Conservation (phyloP, 2,329 filamentous ascomycete genomes). For the Laburnicola sp. region DNA sequence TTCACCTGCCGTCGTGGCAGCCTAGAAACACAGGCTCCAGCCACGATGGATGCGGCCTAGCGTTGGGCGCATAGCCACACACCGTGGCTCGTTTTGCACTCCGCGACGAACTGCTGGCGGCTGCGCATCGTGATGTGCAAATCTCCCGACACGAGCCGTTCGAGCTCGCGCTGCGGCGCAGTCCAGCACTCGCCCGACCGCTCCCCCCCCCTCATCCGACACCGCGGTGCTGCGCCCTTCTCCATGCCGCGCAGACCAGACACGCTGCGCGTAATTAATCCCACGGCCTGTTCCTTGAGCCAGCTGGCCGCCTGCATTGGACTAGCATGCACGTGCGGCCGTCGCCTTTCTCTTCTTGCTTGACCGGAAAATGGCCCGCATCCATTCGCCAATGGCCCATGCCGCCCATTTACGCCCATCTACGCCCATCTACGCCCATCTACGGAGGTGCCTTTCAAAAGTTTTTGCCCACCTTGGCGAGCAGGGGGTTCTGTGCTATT, state of each 20-base stretch:
- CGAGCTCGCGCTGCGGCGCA: conserved; percentile 2
- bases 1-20: too few relatives aligned
- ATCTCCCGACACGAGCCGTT: conserved; percentile 2
- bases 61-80: neutral
- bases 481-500: too few relatives aligned
- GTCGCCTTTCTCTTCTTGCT: conserved; percentile 2
- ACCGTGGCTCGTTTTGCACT: conserved; percentile 1
- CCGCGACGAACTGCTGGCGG: neutral
- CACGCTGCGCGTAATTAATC: neutral
- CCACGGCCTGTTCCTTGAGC: neutral
- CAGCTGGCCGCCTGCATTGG: neutral
- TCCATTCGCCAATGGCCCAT: conserved; percentile 5
- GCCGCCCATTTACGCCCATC: too few relatives aligned
- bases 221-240: conserved; percentile 1
- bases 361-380: conserved; percentile 5
- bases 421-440: too few relatives aligned
- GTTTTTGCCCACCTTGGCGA: too few relatives aligned
- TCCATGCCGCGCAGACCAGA: neutral
- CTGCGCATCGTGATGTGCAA: neutral
- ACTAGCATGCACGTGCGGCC: neutral
- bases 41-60: conserved; percentile 1
- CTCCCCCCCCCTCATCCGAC: too few relatives aligned
- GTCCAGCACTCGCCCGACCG: too few relatives aligned
- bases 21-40: conserved; percentile 3
- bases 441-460: too few relatives aligned